Evolutionary conservation across 169 alveolate genomes (phyloP).

Genomic region (Fabrea salina): DNA sequence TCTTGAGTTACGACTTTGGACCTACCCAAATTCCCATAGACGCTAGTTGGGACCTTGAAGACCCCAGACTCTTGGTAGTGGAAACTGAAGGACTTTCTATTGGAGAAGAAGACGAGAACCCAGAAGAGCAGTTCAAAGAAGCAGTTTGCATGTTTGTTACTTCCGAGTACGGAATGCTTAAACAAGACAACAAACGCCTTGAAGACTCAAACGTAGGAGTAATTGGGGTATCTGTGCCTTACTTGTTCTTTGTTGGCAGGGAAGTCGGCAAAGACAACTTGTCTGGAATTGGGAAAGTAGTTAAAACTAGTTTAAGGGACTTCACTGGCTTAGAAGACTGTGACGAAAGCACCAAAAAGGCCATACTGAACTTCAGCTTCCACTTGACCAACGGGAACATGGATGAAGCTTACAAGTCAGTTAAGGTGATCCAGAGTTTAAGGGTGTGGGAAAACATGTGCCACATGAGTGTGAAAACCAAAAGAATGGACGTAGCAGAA

Average conservation of each 20-base stretch:
- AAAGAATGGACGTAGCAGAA: slow-evolving; percentile 86
- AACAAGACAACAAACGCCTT: slow-evolving; percentile 27
- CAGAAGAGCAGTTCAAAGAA: slow-evolving; percentile 13
- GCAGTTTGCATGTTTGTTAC: slow-evolving; percentile 34
- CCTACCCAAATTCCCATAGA: slow-evolving; percentile 67
- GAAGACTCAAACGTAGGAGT: background rate
- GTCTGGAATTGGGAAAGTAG: background rate
- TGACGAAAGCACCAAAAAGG: slow-evolving; percentile 67
- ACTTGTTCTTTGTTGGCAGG: background rate
- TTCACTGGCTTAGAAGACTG: slow-evolving; percentile 81
- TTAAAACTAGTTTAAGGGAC: slow-evolving; percentile 69
- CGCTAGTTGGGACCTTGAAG: slow-evolving; percentile 64
- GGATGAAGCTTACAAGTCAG: slow-evolving; percentile 88
- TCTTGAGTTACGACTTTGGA: slow-evolving; percentile 67
- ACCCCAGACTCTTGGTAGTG: slow-evolving; percentile 65
- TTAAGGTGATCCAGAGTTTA: slow-evolving; percentile 70
- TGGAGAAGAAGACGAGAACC: background rate
- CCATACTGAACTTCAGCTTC: slow-evolving; percentile 82
- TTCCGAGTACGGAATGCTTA: slow-evolving; percentile 38
- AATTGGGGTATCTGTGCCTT: slow-evolving; percentile 3
- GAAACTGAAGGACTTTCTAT: slow-evolving; percentile 46
- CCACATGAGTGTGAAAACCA: slow-evolving; percentile 84
- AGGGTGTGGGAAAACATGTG: slow-evolving; percentile 89
- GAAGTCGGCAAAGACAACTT: slow-evolving; percentile 27
- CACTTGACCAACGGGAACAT: slow-evolving; percentile 80